These are phyloP conservation scores for Aspergillus egyptiacus DNA, from an alignment of 495 filamentous ascomycete species.

Conservation along the genomic window DNA sequence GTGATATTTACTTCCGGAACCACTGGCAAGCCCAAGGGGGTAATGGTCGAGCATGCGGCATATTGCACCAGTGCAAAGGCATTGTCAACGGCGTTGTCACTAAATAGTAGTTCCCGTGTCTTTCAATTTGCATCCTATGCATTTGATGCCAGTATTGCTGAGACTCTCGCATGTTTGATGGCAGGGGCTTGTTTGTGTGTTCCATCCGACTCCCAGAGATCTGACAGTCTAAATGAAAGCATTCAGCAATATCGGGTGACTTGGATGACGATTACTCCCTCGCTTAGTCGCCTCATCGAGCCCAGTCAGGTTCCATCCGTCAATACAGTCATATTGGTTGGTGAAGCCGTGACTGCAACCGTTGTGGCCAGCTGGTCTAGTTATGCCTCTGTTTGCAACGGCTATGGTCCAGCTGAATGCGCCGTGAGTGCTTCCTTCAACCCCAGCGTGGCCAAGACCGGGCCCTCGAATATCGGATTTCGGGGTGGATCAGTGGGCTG, in stretches of 20 bases:
- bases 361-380: neutral
- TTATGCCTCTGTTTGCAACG: neutral
- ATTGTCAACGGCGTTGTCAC: neutral
- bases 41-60: slow-evolving; percentile 32
- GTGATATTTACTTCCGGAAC: slow-evolving; percentile 31
- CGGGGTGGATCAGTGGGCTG: neutral
- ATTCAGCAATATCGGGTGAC: neutral
- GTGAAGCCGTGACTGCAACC: neutral
- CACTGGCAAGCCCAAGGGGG: slow-evolving; percentile 34
- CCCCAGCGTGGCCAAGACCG: neutral
- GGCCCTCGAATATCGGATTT: neutral
- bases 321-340: neutral
- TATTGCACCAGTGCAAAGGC: slow-evolving; percentile 13
- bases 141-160: slow-evolving; percentile 23
- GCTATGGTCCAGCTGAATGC: neutral
- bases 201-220: neutral
- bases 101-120: slow-evolving; percentile 5
- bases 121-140: slow-evolving; percentile 17
- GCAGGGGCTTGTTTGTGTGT: slow-evolving; percentile 14
- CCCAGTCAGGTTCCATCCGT: neutral
- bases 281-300: neutral
- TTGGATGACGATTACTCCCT: neutral
- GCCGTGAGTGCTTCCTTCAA: neutral
- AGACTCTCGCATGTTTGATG: slow-evolving; percentile 21
- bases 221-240: neutral